Evolutionary conservation across 139 green algal genomes (phyloP).

Genomic region (Micractinium sp.): DNA sequence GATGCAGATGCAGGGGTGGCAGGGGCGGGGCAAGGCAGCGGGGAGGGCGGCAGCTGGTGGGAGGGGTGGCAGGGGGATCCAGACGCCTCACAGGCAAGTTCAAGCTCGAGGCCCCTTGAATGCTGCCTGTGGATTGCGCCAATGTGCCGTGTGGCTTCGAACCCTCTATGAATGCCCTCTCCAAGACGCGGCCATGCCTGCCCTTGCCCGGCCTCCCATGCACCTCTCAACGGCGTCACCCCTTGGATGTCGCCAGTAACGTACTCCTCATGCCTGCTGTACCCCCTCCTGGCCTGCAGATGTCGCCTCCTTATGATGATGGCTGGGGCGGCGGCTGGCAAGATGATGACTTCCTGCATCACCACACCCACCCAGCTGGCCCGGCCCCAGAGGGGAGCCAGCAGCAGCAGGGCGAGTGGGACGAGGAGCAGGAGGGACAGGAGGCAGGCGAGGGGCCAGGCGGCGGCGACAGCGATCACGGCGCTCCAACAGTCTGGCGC

Average conservation of each 20-base stretch:
- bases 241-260: too few species aligned
- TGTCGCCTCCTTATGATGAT: constrained; percentile 14
- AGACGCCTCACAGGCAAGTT: constrained; percentile 8
- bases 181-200: not conserved
- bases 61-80: not conserved
- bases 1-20: not conserved
- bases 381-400: not conserved
- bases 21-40: not conserved
- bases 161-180: too few species aligned
- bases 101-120: too few species aligned
- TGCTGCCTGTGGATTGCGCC: too few species aligned
- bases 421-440: not conserved
- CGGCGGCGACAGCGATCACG: not conserved
- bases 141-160: too few species aligned
- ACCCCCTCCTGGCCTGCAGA: not conserved
- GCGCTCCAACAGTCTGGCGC: constrained; percentile 2
- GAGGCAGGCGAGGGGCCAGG: not conserved
- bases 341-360: constrained; percentile 7
- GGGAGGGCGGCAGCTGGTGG: constrained; percentile 5
- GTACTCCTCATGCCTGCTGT: not conserved
- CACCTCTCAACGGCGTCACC: too few species aligned
- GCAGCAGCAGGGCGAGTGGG: not conserved
- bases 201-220: too few species aligned
- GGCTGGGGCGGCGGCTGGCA: constrained; percentile 13
- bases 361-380: not conserved